These are phyloP conservation scores for Ceratobasidium sp. DNA, from an alignment of 1,284 basidiomycete species.

Conservation along the genomic window DNA sequence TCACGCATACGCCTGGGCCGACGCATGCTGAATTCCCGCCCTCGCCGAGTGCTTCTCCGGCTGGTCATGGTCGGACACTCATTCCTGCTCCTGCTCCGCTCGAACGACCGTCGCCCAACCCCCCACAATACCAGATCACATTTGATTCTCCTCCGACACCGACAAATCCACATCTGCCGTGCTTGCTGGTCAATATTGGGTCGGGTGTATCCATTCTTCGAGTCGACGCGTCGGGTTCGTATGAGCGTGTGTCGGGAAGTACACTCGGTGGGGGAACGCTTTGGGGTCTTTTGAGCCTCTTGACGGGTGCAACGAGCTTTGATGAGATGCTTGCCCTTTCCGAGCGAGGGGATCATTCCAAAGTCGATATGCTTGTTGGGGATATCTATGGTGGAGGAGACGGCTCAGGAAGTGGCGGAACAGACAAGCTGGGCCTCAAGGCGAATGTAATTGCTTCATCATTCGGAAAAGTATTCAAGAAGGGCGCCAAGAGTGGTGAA, in stretches of 20 bases:
- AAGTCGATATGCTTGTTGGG: slow-evolving; percentile 98
- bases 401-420: slow-evolving; percentile 72
- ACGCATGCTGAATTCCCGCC: slow-evolving; percentile 26
- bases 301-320: slow-evolving; percentile 95
- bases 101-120: slow-evolving; percentile 90
- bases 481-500: slow-evolving; percentile 56
- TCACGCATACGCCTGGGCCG: slow-evolving; percentile 65
- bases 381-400: slow-evolving; percentile 77
- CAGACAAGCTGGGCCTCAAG: slow-evolving; percentile 92
- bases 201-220: slow-evolving; percentile 98
- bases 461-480: slow-evolving; percentile 98
- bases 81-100: slow-evolving; percentile 49
- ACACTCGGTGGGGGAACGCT: slow-evolving; percentile 99
- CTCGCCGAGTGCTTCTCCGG: slow-evolving; percentile 39
- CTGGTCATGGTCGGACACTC: slow-evolving; percentile 1
- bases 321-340: slow-evolving; percentile 98
- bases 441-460: slow-evolving; percentile 97
- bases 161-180: slow-evolving; percentile 87
- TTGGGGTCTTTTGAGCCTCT: slow-evolving; percentile 93
- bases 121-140: slow-evolving; percentile 87
- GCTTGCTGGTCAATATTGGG: slow-evolving; percentile 97
- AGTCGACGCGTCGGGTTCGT: slow-evolving; percentile 93
- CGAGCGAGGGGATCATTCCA: slow-evolving; percentile 91
- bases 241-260: slow-evolving; percentile 96
- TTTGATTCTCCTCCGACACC: slow-evolving; percentile 72